Evolutionary conservation across 345 rosid species (phyloP).

Genomic region (Barbarea vulgaris): DNA sequence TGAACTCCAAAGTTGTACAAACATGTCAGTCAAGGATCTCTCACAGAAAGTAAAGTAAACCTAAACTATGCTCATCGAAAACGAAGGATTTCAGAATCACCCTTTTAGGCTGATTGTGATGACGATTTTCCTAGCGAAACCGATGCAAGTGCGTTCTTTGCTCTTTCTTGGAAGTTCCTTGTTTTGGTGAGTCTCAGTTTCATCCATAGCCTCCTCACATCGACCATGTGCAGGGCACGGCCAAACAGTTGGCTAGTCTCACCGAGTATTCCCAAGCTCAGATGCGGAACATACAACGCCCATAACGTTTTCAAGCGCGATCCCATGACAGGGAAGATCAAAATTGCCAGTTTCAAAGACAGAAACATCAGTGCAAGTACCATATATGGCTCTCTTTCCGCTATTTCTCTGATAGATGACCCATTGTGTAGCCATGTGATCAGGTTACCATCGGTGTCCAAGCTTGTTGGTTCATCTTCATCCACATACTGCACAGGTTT

Average conservation of each 20-base stretch:
- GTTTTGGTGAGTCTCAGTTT: conserved; percentile 73
- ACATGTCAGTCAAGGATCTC: conserved; percentile 12
- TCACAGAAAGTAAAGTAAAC: conserved; percentile 23
- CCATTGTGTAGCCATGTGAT: conserved; percentile 44
- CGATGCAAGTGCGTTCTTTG: conserved; percentile 81
- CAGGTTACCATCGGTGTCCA: conserved; percentile 27
- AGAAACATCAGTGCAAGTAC: conserved; percentile 57
- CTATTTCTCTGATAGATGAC: conserved; percentile 49
- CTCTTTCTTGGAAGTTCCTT: conserved; percentile 75
- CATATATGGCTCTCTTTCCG: conserved; percentile 63
- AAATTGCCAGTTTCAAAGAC: conserved; percentile 53
- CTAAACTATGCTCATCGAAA: conserved; percentile 25
- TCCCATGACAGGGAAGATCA: conserved; percentile 48
- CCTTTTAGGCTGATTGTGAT: conserved; percentile 43
- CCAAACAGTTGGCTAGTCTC: conserved; percentile 77
- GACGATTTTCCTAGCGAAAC: conserved; percentile 82
- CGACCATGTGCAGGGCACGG: conserved; percentile 67
- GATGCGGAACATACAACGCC: conserved; percentile 54
- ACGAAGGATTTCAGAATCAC: conserved; percentile 1
- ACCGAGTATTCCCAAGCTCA: conserved; percentile 82
- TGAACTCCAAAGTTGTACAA: conserved; percentile 8
- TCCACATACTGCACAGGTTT: conserved; percentile 52
- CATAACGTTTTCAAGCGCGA: conserved; percentile 64
- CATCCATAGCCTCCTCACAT: conserved; percentile 83
- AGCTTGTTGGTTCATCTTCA: conserved; percentile 44